Evolutionary conservation across 1,284 basidiomycete genomes (phyloP).

Genomic region (Veloboletus limbatus): DNA sequence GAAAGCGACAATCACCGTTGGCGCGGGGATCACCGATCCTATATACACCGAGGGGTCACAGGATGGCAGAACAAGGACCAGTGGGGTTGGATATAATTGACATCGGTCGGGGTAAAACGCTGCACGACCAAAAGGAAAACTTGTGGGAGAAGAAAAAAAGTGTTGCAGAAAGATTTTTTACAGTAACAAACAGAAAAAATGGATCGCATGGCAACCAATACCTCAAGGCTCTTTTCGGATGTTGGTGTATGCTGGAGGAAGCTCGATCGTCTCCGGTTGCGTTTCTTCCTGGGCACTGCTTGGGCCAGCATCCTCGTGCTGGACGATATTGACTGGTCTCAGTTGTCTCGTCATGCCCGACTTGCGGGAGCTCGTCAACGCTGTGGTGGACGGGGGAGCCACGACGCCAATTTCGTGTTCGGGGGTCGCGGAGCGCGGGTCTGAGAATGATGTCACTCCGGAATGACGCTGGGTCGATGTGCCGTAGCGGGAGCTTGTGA

Average conservation of each 20-base stretch:
- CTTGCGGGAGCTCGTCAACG: constrained; percentile 42
- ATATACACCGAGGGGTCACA: constrained; percentile 5
- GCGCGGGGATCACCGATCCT: neutral
- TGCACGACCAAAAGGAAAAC: neutral
- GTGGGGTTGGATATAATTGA: constrained; percentile 6
- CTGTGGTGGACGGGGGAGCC: constrained; percentile 13
- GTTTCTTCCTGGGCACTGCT: constrained; percentile 34
- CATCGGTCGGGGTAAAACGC: constrained; percentile 4
- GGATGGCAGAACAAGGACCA: neutral
- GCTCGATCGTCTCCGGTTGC: constrained; percentile 68
- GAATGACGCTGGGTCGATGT: constrained; percentile 21
- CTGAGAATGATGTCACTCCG: constrained; percentile 20
- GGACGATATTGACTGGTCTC: constrained; percentile 73
- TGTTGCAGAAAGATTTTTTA: constrained; percentile 1
- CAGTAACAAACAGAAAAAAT: neutral
- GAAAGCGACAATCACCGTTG: constrained; percentile 1
- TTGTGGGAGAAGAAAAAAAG: neutral
- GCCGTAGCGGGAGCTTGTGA: constrained; percentile 11
- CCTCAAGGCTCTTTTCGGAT: constrained; percentile 32
- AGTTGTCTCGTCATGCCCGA: constrained; percentile 42
- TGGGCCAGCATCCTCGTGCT: constrained; percentile 74
- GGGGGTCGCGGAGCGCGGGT: constrained; percentile 24
- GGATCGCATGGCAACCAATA: neutral
- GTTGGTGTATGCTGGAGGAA: constrained; percentile 78
- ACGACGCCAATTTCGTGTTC: constrained; percentile 28